Base-by-base conservation (phyloP, 768 basidiomycete species). In the Agaricus subrufescens region DNA sequence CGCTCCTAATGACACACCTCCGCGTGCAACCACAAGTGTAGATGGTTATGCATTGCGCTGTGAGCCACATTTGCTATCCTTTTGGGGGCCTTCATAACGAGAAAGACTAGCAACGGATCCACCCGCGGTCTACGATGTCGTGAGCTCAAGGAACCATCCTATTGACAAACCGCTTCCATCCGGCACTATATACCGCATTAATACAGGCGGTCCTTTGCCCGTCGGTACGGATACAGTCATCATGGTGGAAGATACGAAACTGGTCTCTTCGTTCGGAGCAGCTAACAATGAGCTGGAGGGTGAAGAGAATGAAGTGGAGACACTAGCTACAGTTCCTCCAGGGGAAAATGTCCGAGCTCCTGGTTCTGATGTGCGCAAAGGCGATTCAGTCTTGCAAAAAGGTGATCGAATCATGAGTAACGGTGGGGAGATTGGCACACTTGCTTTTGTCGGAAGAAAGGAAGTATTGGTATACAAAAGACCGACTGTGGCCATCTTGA, bases 221-320 rank as follows among this genome's bases (percentile, higher is more conserved):
- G 66, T 70, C 0, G 91, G 89, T 4, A 69, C 86, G 6, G 86
- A 94, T 65, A 73, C 90, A 0, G 86, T 94, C 2, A 85, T 96
- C 68, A 95, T 94, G 92, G 93, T 96, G 19, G 93, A 96, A 70
- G 93, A 95, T 66, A 95, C 93, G 0, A 80, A 82, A 55, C 76
- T 96, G 6, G 74, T 83, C n/a, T 82, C 82, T 2, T 79, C 81
- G 1, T 58, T 69, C 52, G 67, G 71, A 47, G 73, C 74, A 30
- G 62, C 64, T 3, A 66, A 72, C 19, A 71, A 72, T 15, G 61
- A 67, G 34, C 15, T 57, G 23, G 72, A 77, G 57, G 71, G 75
- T 2, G 92, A 94, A 64, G 92, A 95, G 67, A 73, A 76, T 26
- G 79, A 84, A 58, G 83, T 96, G 1, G 81, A 82, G 63, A 84